These are phyloP conservation scores for Trematosphaeria pertusa DNA, from an alignment of 2,329 filamentous ascomycete species.

Conservation along the genomic window DNA sequence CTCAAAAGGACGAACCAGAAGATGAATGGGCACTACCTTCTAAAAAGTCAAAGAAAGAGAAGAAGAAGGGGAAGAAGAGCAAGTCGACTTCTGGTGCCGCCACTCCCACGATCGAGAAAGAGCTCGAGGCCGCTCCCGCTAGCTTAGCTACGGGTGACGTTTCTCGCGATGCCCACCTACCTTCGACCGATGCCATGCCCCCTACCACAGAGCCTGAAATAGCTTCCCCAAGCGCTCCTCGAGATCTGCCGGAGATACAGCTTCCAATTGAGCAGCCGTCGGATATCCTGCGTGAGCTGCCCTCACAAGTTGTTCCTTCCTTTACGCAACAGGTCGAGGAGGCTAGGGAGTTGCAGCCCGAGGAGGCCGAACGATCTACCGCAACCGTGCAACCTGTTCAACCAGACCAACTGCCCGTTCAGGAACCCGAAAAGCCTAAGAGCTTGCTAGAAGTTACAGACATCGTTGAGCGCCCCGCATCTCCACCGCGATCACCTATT, in stretches of 20 bases:
- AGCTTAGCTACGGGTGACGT: background rate
- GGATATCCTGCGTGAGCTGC: background rate
- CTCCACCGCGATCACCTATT: too few relatives aligned
- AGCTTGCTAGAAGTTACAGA: background rate
- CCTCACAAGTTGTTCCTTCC: background rate
- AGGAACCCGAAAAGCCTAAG: background rate
- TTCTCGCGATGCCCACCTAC: constrained; percentile 2
- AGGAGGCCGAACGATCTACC: constrained; percentile 6
- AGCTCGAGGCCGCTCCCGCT: background rate
- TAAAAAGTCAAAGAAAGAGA: constrained; percentile 37
- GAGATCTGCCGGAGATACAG: background rate
- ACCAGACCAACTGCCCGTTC: background rate
- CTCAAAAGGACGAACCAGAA: constrained; percentile 16
- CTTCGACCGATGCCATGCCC: background rate
- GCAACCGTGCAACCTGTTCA: constrained; percentile 4
- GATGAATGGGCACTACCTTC: constrained; percentile 20
- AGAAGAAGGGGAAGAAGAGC: constrained; percentile 37
- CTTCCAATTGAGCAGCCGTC: background rate
- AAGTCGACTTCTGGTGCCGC: constrained; percentile 18
- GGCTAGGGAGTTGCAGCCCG: background rate
- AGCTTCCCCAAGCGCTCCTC: background rate
- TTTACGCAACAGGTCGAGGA: background rate
- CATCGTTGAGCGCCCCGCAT: background rate
- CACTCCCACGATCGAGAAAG: constrained; percentile 18
- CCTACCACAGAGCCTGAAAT: background rate